Evolutionary conservation across 2,329 filamentous ascomycete species (phyloP).

Genomic region (Verruconis gallopava): DNA sequence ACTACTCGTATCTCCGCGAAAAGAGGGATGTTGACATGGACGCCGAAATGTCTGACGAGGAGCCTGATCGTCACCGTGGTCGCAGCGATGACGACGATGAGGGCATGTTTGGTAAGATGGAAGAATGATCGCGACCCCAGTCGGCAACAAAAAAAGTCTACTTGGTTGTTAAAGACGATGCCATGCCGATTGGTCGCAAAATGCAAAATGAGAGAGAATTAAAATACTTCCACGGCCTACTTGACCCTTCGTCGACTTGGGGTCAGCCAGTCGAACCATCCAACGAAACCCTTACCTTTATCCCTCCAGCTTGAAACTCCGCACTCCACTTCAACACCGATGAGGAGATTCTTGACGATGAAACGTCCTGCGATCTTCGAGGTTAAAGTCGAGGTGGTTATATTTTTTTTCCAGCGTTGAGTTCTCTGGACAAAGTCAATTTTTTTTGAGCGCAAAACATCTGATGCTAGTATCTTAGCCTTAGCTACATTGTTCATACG

Average conservation of each 20-base stretch:
- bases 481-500: background rate
- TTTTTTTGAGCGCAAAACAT: background rate
- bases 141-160: too few species aligned
- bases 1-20: constrained; percentile 17
- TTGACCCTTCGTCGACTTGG: background rate
- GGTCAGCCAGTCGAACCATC: background rate
- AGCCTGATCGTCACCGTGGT: constrained; percentile 52
- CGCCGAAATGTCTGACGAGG: constrained; percentile 48
- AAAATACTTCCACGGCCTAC: background rate
- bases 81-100: constrained; percentile 84
- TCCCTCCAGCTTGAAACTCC: background rate
- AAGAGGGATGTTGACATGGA: constrained; percentile 36
- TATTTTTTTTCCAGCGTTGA: background rate
- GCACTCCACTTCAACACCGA: background rate
- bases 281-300: background rate
- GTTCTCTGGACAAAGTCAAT: background rate
- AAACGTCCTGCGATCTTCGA: background rate
- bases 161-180: too few species aligned
- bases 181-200: too few species aligned
- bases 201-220: background rate
- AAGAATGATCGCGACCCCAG: constrained; percentile 46
- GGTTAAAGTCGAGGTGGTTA: background rate
- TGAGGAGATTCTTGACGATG: background rate
- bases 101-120: constrained; percentile 92
- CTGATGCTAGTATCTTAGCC: background rate